These are phyloP conservation scores for Vitellaria paradoxa DNA, from an alignment of 179 eudicot genomes.

Conservation along the genomic window DNA sequence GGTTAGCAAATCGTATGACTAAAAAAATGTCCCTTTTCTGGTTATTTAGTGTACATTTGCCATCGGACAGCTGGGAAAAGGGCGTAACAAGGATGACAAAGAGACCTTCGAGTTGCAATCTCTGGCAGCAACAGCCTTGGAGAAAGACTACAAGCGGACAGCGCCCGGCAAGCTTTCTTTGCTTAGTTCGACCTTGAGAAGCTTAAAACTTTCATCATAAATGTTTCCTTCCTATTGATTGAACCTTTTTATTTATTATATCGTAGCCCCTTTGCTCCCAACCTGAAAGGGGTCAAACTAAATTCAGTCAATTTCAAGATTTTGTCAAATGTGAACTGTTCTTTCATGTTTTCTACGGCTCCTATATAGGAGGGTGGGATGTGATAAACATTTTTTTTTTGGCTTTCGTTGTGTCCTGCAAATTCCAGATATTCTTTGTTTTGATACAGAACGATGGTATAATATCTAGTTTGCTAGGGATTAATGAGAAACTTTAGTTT, in stretches of 20 bases:
- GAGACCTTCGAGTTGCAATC: conserved; percentile 66
- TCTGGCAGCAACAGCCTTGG: conserved; percentile 70
- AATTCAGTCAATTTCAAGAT: neutral
- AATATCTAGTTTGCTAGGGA: too few species aligned
- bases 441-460: neutral
- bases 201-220: conserved; percentile 49
- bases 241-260: neutral
- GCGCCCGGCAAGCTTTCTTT: conserved; percentile 64
- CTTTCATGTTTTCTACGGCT: neutral
- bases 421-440: neutral
- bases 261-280: neutral
- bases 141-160: conserved; percentile 69
- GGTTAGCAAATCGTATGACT: neutral
- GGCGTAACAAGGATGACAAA: conserved; percentile 87
- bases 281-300: neutral
- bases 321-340: neutral
- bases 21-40: neutral
- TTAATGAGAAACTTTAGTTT: too few species aligned
- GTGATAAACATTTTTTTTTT: neutral
- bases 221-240: neutral
- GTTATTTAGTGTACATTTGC: conserved; percentile 64
- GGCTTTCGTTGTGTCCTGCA: neutral
- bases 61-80: conserved; percentile 68
- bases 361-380: neutral
- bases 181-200: conserved; percentile 60